Conservation (phyloP, 495 filamentous ascomycete genomes). For the Penicillium canariense region DNA sequence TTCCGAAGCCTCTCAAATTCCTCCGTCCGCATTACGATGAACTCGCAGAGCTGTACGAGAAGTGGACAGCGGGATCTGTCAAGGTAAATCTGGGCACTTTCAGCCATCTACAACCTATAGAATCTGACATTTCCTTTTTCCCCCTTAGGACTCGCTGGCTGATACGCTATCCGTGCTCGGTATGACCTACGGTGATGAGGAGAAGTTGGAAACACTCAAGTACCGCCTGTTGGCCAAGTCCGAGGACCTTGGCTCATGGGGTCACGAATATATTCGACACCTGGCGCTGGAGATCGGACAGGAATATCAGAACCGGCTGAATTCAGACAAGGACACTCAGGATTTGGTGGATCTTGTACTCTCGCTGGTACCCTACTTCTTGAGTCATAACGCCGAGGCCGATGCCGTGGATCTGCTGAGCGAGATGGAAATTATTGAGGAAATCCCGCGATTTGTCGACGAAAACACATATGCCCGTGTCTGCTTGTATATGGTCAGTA, state of each 20-base stretch:
- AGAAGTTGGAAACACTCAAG: constrained; percentile 91
- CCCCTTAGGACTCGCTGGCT: constrained; percentile 67
- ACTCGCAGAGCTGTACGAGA: constrained; percentile 79
- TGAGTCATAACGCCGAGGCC: constrained; percentile 96
- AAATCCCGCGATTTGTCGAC: constrained; percentile 85
- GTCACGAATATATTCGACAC: constrained; percentile 97
- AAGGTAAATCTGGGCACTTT: constrained; percentile 54
- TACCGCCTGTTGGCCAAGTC: constrained; percentile 89
- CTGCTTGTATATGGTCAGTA: constrained; percentile 97
- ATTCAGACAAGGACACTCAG: constrained; percentile 58
- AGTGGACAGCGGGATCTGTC: constrained; percentile 78
- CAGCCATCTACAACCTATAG: background rate
- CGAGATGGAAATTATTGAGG: constrained; percentile 93
- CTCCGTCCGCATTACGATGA: constrained; percentile 91
- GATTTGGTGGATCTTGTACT: constrained; percentile 82
- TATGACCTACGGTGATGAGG: constrained; percentile 98
- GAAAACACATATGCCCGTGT: constrained; percentile 91
- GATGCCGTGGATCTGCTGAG: constrained; percentile 96
- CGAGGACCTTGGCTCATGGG: constrained; percentile 93
- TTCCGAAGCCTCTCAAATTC: constrained; percentile 98
- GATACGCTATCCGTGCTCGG: constrained; percentile 96
- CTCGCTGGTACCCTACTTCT: constrained; percentile 86
- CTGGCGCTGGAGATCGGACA: constrained; percentile 93
- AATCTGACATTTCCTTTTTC: background rate
- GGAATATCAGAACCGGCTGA: constrained; percentile 78